Evolutionary conservation across 2,329 filamentous ascomycete species (phyloP).

Genomic region (Cladosporium sp.): DNA sequence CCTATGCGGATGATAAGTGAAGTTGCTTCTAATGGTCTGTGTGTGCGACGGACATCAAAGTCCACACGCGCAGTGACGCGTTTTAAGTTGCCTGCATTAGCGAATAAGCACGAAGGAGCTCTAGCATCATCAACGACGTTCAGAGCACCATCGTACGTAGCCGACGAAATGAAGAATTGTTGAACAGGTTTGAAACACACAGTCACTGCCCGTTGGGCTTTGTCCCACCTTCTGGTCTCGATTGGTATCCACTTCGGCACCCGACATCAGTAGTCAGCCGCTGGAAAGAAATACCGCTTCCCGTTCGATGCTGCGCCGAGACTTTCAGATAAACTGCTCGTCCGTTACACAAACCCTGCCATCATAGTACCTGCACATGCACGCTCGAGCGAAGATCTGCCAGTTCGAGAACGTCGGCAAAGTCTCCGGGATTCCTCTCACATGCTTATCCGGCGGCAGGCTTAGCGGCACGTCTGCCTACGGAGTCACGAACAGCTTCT

Average conservation of each 20-base stretch:
- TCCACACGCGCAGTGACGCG: too few species aligned
- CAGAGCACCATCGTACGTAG: neutral
- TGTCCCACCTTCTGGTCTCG: neutral
- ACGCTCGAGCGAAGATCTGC: neutral
- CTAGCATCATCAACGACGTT: too few species aligned
- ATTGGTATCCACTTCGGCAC: neutral
- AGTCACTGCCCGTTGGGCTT: neutral
- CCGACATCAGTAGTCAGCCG: neutral
- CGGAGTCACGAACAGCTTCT: neutral
- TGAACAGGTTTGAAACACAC: neutral
- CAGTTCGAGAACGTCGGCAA: neutral
- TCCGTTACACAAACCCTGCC: neutral
- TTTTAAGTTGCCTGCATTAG: too few species aligned
- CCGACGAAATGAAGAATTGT: neutral
- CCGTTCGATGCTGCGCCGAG: neutral
- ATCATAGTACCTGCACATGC: neutral
- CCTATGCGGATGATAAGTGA: neutral
- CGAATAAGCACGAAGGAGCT: too few species aligned
- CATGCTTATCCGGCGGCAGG: neutral
- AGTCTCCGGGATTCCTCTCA: neutral
- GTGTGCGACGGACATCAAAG: too few species aligned
- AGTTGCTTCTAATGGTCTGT: too few species aligned
- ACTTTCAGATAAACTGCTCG: neutral
- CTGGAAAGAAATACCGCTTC: neutral
- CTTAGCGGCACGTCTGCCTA: neutral